phyloP scores from a whole-genome alignment of 805 yeast species.

The Teunomyces cretensis region DNA sequence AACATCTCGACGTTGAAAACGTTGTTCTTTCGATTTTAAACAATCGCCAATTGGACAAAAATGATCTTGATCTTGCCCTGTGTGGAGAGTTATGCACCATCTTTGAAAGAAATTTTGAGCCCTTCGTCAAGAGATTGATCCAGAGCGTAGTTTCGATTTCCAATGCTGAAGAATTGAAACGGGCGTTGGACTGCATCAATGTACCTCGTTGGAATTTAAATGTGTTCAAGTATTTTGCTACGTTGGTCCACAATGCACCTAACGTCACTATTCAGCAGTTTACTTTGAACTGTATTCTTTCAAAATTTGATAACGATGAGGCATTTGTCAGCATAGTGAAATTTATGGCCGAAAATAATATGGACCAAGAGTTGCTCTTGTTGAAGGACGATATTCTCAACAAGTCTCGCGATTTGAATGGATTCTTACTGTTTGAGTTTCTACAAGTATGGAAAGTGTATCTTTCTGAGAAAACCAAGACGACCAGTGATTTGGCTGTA shows the following conservation, averaged over 20 bases:
- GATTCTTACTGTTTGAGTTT: constrained; percentile 14
- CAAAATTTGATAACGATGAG: constrained; percentile 15
- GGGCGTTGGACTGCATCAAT: constrained; percentile 17
- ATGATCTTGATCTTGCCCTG: constrained; percentile 16
- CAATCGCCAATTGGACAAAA: constrained; percentile 17
- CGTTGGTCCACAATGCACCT: constrained; percentile 38
- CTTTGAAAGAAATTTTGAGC: constrained; percentile 20
- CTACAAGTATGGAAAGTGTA: constrained; percentile 19
- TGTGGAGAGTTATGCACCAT: constrained; percentile 21
- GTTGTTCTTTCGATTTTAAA: constrained; percentile 19
- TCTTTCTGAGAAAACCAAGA: constrained; percentile 12
- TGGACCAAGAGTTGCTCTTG: constrained; percentile 24
- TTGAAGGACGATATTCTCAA: constrained; percentile 17
- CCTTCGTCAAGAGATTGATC: constrained; percentile 32
- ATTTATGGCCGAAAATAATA: constrained; percentile 24
- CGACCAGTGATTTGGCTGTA: constrained; percentile 8
- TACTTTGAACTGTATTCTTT: constrained; percentile 19
- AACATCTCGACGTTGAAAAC: constrained; percentile 10
- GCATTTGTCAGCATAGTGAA: constrained; percentile 18
- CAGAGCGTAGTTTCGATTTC: constrained; percentile 31
- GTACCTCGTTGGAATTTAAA: constrained; percentile 30
- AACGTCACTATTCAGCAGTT: constrained; percentile 24
- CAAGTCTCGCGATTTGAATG: constrained; percentile 11
- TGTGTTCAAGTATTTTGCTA: constrained; percentile 30
- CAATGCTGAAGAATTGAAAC: constrained; percentile 25